These are phyloP conservation scores for Venturiaceae sp. DNA, from an alignment of 2,329 filamentous ascomycete species.

Conservation along the genomic window DNA sequence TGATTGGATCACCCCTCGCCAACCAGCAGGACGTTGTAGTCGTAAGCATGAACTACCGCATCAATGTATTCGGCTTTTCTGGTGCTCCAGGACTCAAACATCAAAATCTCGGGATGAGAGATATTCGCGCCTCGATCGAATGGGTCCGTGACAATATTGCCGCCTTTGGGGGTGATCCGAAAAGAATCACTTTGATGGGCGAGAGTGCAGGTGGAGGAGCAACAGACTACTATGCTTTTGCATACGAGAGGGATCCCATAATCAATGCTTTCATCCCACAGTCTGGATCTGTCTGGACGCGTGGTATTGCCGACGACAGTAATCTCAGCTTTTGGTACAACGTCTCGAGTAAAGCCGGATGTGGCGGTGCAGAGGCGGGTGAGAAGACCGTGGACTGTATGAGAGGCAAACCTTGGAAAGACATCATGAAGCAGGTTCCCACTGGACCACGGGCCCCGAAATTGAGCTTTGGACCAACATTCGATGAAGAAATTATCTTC, in stretches of 20 bases:
- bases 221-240: constrained; percentile 12
- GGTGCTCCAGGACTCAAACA: constrained; percentile 6
- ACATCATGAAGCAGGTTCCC: not conserved
- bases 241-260: constrained; percentile 11
- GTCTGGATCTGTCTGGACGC: constrained; percentile 7
- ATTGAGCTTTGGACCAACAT: constrained; percentile 3
- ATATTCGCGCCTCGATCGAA: constrained; percentile 15
- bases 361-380: not conserved
- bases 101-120: constrained; percentile 15
- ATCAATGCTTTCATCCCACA: constrained; percentile 11
- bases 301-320: not conserved
- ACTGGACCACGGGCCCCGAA: not conserved
- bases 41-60: constrained; percentile 17
- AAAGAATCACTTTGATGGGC: constrained; percentile 4
- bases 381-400: constrained; percentile 13
- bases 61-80: constrained; percentile 12
- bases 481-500: constrained; percentile 4
- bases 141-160: constrained; percentile 15
- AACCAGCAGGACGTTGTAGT: constrained; percentile 20
- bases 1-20: constrained; percentile 19
- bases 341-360: not conserved
- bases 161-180: constrained; percentile 13
- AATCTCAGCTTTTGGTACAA: constrained; percentile 5
- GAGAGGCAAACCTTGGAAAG: constrained; percentile 11
- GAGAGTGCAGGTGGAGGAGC: constrained; percentile 12